Evolutionary conservation across 1,284 basidiomycete genomes (phyloP).

Genomic region (Vanrija sp.): DNA sequence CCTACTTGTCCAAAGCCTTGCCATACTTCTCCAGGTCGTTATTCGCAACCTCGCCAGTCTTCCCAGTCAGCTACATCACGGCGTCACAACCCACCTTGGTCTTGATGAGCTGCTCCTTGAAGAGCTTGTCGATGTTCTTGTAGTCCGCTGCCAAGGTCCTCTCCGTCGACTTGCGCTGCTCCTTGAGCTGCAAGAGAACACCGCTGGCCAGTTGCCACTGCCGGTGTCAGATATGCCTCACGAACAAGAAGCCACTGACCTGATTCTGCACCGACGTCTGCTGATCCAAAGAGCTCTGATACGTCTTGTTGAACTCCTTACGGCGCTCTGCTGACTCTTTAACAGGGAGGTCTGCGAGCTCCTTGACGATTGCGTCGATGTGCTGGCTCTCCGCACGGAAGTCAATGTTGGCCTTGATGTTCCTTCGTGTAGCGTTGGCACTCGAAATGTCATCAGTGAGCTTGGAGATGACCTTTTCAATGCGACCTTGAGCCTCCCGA

Average conservation of each 20-base stretch:
- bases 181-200: conserved; percentile 70
- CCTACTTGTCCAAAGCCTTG: conserved; percentile 89
- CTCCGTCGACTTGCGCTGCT: conserved; percentile 65
- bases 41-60: conserved; percentile 94
- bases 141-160: conserved; percentile 74
- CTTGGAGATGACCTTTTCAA: conserved; percentile 56
- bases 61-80: conserved; percentile 4
- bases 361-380: conserved; percentile 63
- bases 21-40: conserved; percentile 94
- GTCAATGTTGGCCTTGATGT: conserved; percentile 80
- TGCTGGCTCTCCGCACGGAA: conserved; percentile 66
- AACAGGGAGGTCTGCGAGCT: conserved; percentile 73
- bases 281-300: conserved; percentile 60
- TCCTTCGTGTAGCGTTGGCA: conserved; percentile 64
- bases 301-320: conserved; percentile 78
- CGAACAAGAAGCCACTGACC: conserved; percentile 52
- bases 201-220: conserved; percentile 78
- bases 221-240: background rate
- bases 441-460: conserved; percentile 55
- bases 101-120: conserved; percentile 85
- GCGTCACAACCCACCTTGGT: conserved; percentile 65
- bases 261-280: conserved; percentile 55
- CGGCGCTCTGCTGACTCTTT: conserved; percentile 75
- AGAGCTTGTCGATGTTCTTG: conserved; percentile 78
- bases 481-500: conserved; percentile 55